A percentile compares a stretch with the other conserved stretches of the same genome.
Evolutionary conservation across 768 basidiomycete genomes (phyloP).

Genomic region (Clavulina sp.): DNA sequence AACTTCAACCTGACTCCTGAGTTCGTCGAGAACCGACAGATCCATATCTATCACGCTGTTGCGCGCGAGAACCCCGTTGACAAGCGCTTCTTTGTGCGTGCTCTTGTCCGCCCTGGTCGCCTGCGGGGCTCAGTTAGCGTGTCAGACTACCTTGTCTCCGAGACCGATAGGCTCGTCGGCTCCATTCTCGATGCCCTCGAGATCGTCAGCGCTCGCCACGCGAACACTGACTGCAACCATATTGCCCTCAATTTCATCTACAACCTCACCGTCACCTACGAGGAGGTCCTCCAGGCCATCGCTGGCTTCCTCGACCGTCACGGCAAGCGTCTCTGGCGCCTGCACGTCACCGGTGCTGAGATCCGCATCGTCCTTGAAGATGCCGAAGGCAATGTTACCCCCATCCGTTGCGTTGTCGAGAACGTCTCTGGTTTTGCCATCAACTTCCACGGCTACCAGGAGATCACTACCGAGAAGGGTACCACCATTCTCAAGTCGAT

Average conservation of each 20-base stretch:
- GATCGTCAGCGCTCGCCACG: slow-evolving; percentile 74
- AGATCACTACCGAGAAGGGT: slow-evolving; percentile 91
- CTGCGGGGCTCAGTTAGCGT: slow-evolving; percentile 83
- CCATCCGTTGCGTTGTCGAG: slow-evolving; percentile 95
- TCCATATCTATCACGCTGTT: slow-evolving; percentile 93
- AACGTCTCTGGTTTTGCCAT: slow-evolving; percentile 98
- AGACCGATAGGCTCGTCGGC: slow-evolving; percentile 92
- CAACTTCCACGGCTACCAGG: slow-evolving; percentile 95
- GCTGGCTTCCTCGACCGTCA: slow-evolving; percentile 99
- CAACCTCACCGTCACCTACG: slow-evolving; percentile 85
- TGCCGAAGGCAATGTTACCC: slow-evolving; percentile 82
- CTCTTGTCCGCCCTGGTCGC: slow-evolving; percentile 87
- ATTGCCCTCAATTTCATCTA: slow-evolving; percentile 99
- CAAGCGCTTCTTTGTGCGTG: slow-evolving; percentile 94
- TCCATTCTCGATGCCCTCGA: slow-evolving; percentile 88
- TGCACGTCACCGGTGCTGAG: slow-evolving; percentile 95
- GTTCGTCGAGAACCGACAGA: slow-evolving; percentile 92
- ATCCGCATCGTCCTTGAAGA: slow-evolving; percentile 93
- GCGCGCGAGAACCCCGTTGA: slow-evolving; percentile 96
- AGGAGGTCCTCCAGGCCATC: slow-evolving; percentile 90
- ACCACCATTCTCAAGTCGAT: slow-evolving; percentile 94
- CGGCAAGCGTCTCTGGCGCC: slow-evolving; percentile 93
- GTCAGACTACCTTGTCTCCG: slow-evolving; percentile 95
- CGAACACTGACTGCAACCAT: slow-evolving; percentile 93
- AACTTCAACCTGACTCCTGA: slow-evolving; percentile 94